Percentiles rank a stretch among this genome's conserved stretches.
Conservation (phyloP, 805 yeast species). For the Suhomyces vadensis region DNA sequence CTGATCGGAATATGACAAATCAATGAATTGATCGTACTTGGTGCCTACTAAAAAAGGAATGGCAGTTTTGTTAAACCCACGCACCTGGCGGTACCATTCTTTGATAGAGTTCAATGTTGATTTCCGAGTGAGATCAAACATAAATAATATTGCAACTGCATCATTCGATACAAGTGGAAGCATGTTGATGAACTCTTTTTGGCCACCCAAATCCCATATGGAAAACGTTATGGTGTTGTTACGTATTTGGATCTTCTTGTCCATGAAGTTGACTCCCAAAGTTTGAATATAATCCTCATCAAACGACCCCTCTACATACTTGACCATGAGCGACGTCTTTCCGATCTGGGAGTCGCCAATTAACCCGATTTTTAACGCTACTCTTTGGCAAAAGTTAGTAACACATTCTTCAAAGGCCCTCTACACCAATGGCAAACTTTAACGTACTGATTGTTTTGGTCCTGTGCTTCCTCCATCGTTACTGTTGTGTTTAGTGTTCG, state of each 20-base stretch:
- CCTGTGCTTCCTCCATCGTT: conserved; percentile 20
- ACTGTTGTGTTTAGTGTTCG: conserved; percentile 6
- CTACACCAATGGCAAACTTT: too few relatives aligned
- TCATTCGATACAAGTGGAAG: conserved; percentile 88
- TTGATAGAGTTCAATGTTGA: conserved; percentile 83
- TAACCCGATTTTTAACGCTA: conserved; percentile 82
- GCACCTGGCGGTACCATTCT: conserved; percentile 92
- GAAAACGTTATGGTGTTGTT: conserved; percentile 88
- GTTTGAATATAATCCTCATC: conserved; percentile 93
- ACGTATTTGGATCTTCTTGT: conserved; percentile 78
- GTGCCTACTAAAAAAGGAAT: conserved; percentile 92
- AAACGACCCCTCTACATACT: conserved; percentile 92
- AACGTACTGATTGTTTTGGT: conserved; percentile 42
- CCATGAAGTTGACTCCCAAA: conserved; percentile 93
- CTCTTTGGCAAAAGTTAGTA: conserved; percentile 28
- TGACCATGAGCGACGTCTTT: conserved; percentile 93
- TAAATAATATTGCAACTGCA: conserved; percentile 85
- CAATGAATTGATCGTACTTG: conserved; percentile 84
- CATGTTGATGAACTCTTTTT: conserved; percentile 93
- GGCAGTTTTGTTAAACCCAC: conserved; percentile 87
- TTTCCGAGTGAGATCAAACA: conserved; percentile 85
- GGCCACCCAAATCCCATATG: conserved; percentile 97
- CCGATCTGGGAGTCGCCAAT: conserved; percentile 97
- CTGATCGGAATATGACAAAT: conserved; percentile 77
- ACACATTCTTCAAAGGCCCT: too few relatives aligned